Conservation (phyloP, 1,284 basidiomycete genomes). For the Cutaneotrichosporon spelunceum region DNA sequence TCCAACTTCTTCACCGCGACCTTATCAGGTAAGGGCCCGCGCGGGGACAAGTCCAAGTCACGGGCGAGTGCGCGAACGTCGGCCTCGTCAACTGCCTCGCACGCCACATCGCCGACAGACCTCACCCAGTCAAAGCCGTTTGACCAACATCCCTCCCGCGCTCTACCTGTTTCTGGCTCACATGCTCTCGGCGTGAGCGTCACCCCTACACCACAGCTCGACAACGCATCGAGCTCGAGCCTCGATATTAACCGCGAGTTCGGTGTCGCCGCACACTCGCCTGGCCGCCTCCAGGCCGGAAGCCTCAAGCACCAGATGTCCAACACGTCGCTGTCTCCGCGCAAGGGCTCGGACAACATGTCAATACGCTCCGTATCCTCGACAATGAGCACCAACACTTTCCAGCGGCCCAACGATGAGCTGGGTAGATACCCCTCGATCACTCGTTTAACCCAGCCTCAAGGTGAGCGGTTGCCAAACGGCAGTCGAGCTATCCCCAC, state of each 20-base stretch:
- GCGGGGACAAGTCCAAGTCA: slow-evolving; percentile 12
- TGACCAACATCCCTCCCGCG: slow-evolving; percentile 9
- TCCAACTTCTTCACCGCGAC: slow-evolving; percentile 12
- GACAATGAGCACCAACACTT: slow-evolving; percentile 12
- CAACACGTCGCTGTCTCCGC: slow-evolving; percentile 8
- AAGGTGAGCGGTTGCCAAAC: background rate
- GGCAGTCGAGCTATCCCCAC: slow-evolving; percentile 8
- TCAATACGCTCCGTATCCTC: slow-evolving; percentile 36
- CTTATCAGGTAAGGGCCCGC: slow-evolving; percentile 10
- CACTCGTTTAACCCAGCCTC: slow-evolving; percentile 4
- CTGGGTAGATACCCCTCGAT: slow-evolving; percentile 39
- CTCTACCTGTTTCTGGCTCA: background rate
- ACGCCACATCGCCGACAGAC: slow-evolving; percentile 14
- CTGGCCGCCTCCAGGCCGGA: slow-evolving; percentile 27
- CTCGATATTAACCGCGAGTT: slow-evolving; percentile 24
- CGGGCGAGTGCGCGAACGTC: slow-evolving; percentile 25
- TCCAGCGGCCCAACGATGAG: slow-evolving; percentile 30
- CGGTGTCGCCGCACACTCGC: slow-evolving; percentile 22
- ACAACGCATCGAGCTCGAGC: slow-evolving; percentile 6
- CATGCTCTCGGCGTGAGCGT: background rate
- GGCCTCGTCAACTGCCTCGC: slow-evolving; percentile 24
- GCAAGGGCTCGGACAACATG: slow-evolving; percentile 35
- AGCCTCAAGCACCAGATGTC: slow-evolving; percentile 7
- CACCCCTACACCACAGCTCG: background rate
- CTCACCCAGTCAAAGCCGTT: slow-evolving; percentile 11